Evolutionary conservation across 345 rosid genomes (phyloP), one percentile per base, ranked within the genome.

Genomic region (Populus nigra): DNA sequence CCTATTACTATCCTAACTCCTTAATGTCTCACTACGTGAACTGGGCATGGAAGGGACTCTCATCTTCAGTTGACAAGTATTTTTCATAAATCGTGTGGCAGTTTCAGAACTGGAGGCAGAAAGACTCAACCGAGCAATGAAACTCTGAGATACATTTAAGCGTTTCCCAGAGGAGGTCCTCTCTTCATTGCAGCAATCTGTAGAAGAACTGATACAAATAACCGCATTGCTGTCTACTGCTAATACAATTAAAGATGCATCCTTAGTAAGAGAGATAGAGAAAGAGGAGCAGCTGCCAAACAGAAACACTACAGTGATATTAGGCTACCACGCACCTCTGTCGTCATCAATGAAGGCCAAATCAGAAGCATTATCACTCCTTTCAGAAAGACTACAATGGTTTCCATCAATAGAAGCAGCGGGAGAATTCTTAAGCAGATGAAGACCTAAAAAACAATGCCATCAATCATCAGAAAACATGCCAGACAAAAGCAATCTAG

Each of bases 31-130:
- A 62, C 92, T 83, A 71, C 83, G 79, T 20, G 87, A 91, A 49
- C 88, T 83, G 49, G 90, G 76, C 20, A 78, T 85, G 74, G 89
- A 88, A 85, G 89, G 89, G 73, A 76, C 66, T 80, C 87, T 90
- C 81, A 77, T 76, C 73, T 85, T 91, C 25, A 76, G 77, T 22
- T 61, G 85, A 77, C 76, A 83, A 75, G 81, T 74, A 68, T 89
- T 91, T 75, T 85, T 83, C 75, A 39, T 47, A 69, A 88, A 77
- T 12, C 86, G 63, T 67, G 87, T 69, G 68, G 88, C 83, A 59
- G 87, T 83, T 76, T 91, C 91, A 22, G 84, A 84, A 82, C 77
- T 76, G 68, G 91, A 81, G 79, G 83, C 80, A 74, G 88, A 84
- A 66, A 71, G 80, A 77, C 83, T 85, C 72, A 85, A 81, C 65